Base-by-base conservation (phyloP, 2,329 filamentous ascomycete genomes). In the Paracamarosporium sp. region DNA sequence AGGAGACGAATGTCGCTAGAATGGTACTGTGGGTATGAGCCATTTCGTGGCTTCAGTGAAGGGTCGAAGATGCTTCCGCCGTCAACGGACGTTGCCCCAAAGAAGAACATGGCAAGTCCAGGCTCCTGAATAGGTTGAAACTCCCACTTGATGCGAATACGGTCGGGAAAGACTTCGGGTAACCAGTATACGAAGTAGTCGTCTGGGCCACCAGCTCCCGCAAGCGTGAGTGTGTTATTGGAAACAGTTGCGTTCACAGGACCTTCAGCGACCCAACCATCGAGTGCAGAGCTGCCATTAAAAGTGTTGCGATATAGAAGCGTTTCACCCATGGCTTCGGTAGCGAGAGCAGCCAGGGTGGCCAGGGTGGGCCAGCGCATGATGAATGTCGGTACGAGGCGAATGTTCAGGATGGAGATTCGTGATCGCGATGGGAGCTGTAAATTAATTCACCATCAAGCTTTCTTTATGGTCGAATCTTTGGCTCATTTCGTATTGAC, bases 251-350 rank as follows among this genome's bases (percentile, higher is more conserved):
- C 60, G 24, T 57, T 64, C 8, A 74, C 55, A 8, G 70, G 70
- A 5, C 72, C 72, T 57, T 75, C 72, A 4, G 76, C 74, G 52
- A 62, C 71, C 50, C 69, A 77, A 20, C 55, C 55, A 5, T 71
- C 71, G 28, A 75, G 77, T 7, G 57, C 43, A 5, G 53, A 61
- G 25, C 38, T 69, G n/a, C 60, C 58, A 47, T 56, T 59, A 41
- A 75, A 70, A 24, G 66, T 69, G 57, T 74, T 75, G 60, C 68
- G 63, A 53, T 72, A 75, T 68, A 75, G 71, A 12, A 76, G 69
- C 15, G 64, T 69, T 3, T 73, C 73, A 12, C 40, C 40, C 40
- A 25, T 43, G 20, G 40, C 24, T 15, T 15, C 25, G 7, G 40
- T 11, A 1, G 40, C 40, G 22, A 43, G 22, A 8, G 6, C 40